Conservation (phyloP, 2,329 filamentous ascomycete genomes). For the Helotiales sp. region DNA sequence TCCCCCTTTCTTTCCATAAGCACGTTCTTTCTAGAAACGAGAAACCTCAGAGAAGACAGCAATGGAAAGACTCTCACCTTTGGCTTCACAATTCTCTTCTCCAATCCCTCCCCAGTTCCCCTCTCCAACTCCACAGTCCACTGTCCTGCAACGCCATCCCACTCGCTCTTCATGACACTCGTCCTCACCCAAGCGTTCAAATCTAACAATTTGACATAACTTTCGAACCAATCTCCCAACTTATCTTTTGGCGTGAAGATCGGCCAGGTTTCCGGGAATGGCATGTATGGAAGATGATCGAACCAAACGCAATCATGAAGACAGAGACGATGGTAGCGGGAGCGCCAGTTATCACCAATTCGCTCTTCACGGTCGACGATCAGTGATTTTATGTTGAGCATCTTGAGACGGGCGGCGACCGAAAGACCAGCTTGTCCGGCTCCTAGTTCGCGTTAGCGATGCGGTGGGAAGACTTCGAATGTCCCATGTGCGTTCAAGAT, state of each 20-base stretch:
- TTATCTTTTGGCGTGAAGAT: conserved; percentile 74
- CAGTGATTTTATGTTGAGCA: conserved; percentile 55
- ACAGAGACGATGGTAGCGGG: conserved; percentile 58
- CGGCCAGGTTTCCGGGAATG: conserved; percentile 64
- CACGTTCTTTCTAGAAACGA: too few species aligned
- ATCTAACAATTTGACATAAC: conserved; percentile 62
- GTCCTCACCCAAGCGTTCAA: conserved; percentile 65
- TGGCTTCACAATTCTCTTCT: conserved; percentile 13
- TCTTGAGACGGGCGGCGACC: conserved; percentile 58
- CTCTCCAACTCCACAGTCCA: conserved; percentile 58
- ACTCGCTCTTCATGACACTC: conserved; percentile 37
- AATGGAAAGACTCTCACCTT: conserved; percentile 8
- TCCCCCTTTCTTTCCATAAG: too few species aligned
- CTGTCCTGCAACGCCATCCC: conserved; percentile 42
- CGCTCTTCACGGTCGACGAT: conserved; percentile 58
- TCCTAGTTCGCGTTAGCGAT: conserved; percentile 38
- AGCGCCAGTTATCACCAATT: conserved; percentile 65
- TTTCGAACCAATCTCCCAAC: conserved; percentile 66
- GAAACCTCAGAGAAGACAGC: too few species aligned
- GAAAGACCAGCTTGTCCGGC: conserved; percentile 62
- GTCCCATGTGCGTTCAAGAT: too few species aligned
- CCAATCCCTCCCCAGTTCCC: conserved; percentile 38
- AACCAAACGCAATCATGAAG: conserved; percentile 65
- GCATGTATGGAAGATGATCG: conserved; percentile 62
- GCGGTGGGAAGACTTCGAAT: background rate